A percentile compares a stretch with the other conserved stretches of the same genome.
phyloP scores from a whole-genome alignment of 805 yeast species.

The Candida peoriensis region DNA sequence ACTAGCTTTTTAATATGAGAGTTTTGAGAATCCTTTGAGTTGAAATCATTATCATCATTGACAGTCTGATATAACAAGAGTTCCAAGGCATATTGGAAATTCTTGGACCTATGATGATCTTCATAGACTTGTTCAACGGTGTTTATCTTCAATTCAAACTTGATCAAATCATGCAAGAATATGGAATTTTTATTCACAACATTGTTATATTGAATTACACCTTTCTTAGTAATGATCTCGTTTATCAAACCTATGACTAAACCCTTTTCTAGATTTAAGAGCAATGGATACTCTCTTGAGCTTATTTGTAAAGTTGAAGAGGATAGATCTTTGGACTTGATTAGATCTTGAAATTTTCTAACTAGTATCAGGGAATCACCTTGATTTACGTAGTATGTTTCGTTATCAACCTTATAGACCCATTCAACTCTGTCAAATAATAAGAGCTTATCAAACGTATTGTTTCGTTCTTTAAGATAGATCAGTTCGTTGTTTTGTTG shows the following conservation, averaged over 20 bases:
- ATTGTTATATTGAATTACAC: conserved; percentile 29
- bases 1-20: conserved; percentile 12
- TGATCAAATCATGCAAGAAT: conserved; percentile 41
- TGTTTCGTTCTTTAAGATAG: conserved; percentile 10
- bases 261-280: conserved; percentile 24
- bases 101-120: conserved; percentile 28
- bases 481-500: conserved; percentile 23
- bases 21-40: neutral
- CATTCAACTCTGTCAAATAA: conserved; percentile 24
- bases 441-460: conserved; percentile 10
- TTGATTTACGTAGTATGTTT: conserved; percentile 31
- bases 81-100: conserved; percentile 41
- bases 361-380: conserved; percentile 31
- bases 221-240: conserved; percentile 24
- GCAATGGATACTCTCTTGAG: conserved; percentile 26
- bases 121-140: conserved; percentile 9
- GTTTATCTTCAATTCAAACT: conserved; percentile 31
- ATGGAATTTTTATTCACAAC: conserved; percentile 33
- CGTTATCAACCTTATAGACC: conserved; percentile 19
- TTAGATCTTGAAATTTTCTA: conserved; percentile 12
- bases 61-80: conserved; percentile 35
- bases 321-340: conserved; percentile 7
- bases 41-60: conserved; percentile 14
- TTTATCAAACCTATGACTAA: conserved; percentile 40
- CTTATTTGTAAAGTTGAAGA: conserved; percentile 22